Conservation (phyloP, 2,329 filamentous ascomycete species). For the Tolypocladium ovalisporum region DNA sequence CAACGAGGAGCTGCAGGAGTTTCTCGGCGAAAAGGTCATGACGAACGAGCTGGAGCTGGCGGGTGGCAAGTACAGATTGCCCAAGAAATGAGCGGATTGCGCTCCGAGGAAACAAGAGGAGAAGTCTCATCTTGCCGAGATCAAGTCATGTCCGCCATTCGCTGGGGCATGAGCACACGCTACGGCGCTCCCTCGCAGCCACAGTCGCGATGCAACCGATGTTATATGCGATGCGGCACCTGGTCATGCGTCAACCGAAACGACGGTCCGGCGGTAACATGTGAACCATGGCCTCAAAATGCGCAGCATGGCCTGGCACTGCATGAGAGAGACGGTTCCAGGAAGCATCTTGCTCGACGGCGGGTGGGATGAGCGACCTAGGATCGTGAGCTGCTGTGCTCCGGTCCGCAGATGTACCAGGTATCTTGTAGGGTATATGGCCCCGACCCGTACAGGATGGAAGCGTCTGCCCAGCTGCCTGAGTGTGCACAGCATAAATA, state of each 20-base stretch:
- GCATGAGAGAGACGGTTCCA: background rate
- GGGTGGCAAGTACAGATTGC: constrained; percentile 60
- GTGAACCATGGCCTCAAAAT: background rate
- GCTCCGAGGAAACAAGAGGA: background rate
- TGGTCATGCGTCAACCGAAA: background rate
- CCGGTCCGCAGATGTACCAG: background rate
- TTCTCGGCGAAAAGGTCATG: constrained; percentile 68
- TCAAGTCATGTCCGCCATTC: background rate
- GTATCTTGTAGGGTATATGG: background rate
- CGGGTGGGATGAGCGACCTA: background rate
- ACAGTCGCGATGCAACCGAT: background rate
- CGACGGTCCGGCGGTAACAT: background rate
- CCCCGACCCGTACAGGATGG: background rate
- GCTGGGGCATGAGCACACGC: background rate
- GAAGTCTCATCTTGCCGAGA: background rate
- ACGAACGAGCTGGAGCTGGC: constrained; percentile 57
- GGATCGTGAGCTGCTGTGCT: background rate
- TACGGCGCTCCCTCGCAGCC: background rate
- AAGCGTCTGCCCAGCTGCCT: background rate
- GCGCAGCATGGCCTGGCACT: background rate
- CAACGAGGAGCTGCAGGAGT: constrained; percentile 75
- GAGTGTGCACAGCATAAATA: background rate
- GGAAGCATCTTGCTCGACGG: background rate
- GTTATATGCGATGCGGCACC: background rate
- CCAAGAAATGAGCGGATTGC: constrained; percentile 37